phyloP scores from a whole-genome alignment of 495 filamentous ascomycete genomes.

The Neurospora sp. region DNA sequence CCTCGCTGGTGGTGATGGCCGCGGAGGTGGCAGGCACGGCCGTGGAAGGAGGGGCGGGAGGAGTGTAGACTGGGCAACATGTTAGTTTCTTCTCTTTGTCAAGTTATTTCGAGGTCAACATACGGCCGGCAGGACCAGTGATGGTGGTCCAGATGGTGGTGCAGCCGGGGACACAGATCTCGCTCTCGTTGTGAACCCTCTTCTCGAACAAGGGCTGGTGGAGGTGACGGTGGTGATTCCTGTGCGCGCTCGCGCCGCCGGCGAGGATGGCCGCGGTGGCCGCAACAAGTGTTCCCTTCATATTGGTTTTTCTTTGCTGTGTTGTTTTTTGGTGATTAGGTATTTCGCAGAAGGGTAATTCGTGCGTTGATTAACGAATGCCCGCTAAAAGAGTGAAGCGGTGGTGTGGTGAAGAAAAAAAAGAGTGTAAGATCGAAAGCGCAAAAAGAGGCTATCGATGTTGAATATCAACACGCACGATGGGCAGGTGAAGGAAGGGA shows the following conservation, averaged over 20 bases:
- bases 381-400: constrained; percentile 98
- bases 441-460: constrained; percentile 42
- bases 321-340: constrained; percentile 10
- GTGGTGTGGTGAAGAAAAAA: constrained; percentile 45
- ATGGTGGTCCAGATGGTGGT: constrained; percentile 52
- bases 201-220: constrained; percentile 52
- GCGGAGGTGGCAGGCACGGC: constrained; percentile 14
- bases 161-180: constrained; percentile 50
- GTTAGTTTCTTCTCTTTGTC: background rate
- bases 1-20: background rate
- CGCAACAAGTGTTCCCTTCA: constrained; percentile 59
- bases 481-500: constrained; percentile 31
- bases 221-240: constrained; percentile 47
- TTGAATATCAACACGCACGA: constrained; percentile 38
- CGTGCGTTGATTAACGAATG: constrained; percentile 52
- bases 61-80: constrained; percentile 13
- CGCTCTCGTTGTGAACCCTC: constrained; percentile 29
- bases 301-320: background rate
- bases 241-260: constrained; percentile 47
- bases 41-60: constrained; percentile 26
- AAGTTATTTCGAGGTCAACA: constrained; percentile 15
- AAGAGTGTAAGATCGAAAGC: constrained; percentile 38
- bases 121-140: constrained; percentile 51
- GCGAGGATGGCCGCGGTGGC: constrained; percentile 53
- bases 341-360: background rate